Evolutionary conservation across 1,284 basidiomycete genomes (phyloP), one percentile per base, ranked within the genome.

Genomic region (Pseudozyma hubeiensis): DNA sequence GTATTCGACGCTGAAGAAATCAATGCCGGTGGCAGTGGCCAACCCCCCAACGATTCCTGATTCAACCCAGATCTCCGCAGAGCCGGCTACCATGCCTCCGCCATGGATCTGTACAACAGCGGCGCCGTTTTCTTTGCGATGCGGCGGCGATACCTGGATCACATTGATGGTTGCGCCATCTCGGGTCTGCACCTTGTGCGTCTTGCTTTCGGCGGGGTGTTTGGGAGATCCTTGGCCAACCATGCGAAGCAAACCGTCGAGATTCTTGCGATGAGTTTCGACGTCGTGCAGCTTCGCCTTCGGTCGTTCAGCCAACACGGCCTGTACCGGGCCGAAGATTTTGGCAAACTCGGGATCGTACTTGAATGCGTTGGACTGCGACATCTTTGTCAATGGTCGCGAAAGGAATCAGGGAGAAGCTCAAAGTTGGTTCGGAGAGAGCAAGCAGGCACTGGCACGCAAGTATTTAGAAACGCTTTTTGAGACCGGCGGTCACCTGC

Each of bases 61-160:
- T 3, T 47, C 56, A 3, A 63, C 43, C 10, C 43, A 69, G 8
- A 31, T 31, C 2, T 35, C 24, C 4, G 61, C 66, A 13, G 66
- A 54, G 19, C 51, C 55, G 9, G 60, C 49, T 7, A 69, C 34
- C 56, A 64, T 64, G n/a, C 66, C 66, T 7, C 66, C 66, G 19
- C 66, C 66, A 29, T 69, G 66, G 24, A 51, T 41, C 13, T 69
- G 52, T 13, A 69, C 4, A n/a, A 60, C 66, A 3, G 60, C 66
- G 11, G 60, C 40, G 11, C 66, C 60, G 7, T 54, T 49, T n/a
- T 41, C 43, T 43, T 53, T 39, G 37, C 46, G 19, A 35, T 59
- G 52, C 37, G 59, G 45, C 41, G 63, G 63, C 19, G 63, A 53
- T 1, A 64, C 48, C 29, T 69, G 60, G 33, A 51, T 50, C 14